Conservation (phyloP, 2,329 filamentous ascomycete genomes). For the Camillea tinctor region DNA sequence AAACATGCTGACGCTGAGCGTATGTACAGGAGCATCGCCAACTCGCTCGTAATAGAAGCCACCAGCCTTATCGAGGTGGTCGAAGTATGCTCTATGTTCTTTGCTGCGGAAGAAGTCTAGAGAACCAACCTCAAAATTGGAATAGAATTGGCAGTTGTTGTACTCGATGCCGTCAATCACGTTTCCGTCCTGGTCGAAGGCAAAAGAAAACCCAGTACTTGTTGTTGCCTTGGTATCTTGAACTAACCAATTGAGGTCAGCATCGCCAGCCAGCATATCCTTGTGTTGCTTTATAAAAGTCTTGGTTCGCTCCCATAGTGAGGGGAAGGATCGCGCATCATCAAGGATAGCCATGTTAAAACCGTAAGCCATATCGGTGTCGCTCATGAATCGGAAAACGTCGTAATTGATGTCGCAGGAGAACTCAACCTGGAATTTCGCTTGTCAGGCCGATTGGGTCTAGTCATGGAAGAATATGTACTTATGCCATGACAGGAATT, state of each 20-base stretch:
- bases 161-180: slow-evolving; percentile 38
- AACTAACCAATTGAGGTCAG: slow-evolving; percentile 49
- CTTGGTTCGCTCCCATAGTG: slow-evolving; percentile 45
- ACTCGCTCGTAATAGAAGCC: slow-evolving; percentile 48
- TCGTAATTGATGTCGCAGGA: slow-evolving; percentile 72
- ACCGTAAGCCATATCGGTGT: slow-evolving; percentile 78
- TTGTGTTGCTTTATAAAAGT: slow-evolving; percentile 45
- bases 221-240: slow-evolving; percentile 25
- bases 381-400: slow-evolving; percentile 81
- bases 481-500: background rate
- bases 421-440: slow-evolving; percentile 47
- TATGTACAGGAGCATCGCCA: slow-evolving; percentile 50
- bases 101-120: slow-evolving; percentile 49
- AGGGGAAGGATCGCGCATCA: slow-evolving; percentile 41
- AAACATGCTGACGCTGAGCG: slow-evolving; percentile 54
- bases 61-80: slow-evolving; percentile 47
- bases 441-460: slow-evolving; percentile 13
- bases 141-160: slow-evolving; percentile 50
- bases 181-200: slow-evolving; percentile 4
- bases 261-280: slow-evolving; percentile 45
- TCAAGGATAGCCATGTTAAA: slow-evolving; percentile 53
- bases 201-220: background rate
- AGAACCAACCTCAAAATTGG: slow-evolving; percentile 55
- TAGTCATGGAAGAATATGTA: background rate
- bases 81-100: slow-evolving; percentile 47